Percentiles rank a stretch among this genome's conserved stretches.
phyloP scores from a whole-genome alignment of 1,139 yeast genomes.

The Kluyveromyces marxianus region DNA sequence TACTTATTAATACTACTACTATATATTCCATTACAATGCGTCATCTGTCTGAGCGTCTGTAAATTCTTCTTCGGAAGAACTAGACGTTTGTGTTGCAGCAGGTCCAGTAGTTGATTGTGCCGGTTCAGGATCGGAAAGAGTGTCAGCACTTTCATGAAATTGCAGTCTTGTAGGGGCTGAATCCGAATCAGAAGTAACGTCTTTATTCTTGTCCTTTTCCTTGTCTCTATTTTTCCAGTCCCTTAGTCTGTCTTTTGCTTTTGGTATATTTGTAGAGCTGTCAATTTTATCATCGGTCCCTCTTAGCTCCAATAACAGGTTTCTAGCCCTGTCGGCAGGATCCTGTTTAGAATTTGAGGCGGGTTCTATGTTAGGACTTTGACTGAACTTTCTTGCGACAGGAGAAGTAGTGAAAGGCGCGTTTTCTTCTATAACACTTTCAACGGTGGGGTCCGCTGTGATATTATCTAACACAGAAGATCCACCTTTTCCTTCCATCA shows the following conservation, averaged over 20 bases:
- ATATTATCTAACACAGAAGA: conserved; percentile 8
- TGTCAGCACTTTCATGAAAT: not conserved
- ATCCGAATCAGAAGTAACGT: not conserved
- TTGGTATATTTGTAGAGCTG: conserved; percentile 23
- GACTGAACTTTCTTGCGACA: not conserved
- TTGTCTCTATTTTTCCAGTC: conserved; percentile 15
- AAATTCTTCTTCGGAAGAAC: conserved; percentile 3
- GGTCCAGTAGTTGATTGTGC: not conserved
- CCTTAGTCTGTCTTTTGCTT: conserved; percentile 17
- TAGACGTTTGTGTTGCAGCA: not conserved
- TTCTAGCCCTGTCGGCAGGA: conserved; percentile 27
- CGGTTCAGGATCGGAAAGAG: not conserved
- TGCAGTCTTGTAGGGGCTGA: not conserved
- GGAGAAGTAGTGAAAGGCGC: not conserved
- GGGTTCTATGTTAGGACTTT: not conserved
- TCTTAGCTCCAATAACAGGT: conserved; percentile 26
- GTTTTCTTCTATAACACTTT: not conserved
- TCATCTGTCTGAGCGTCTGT: not conserved
- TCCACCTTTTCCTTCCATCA: conserved; percentile 36
- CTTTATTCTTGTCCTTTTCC: conserved; percentile 15
- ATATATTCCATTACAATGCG: not conserved
- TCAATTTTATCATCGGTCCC: conserved; percentile 18
- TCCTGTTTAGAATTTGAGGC: conserved; percentile 13
- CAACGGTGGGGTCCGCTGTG: conserved; percentile 12
- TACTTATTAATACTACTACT: not conserved